phyloP scores from a whole-genome alignment of 2,329 filamentous ascomycete genomes.

The Fusarium sp. region DNA sequence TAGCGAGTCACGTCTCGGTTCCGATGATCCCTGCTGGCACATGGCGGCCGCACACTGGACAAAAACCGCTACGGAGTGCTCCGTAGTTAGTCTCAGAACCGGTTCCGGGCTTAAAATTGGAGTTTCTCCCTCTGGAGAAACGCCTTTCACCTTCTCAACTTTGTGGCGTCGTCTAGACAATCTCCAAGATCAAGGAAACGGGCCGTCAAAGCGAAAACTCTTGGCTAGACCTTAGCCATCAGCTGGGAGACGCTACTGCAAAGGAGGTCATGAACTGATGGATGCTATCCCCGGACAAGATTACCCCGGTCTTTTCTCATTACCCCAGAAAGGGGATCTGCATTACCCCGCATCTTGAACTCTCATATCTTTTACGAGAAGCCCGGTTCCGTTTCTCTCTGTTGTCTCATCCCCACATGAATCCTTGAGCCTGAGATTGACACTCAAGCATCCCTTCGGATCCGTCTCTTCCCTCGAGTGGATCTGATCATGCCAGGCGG shows the following conservation, averaged over 20 bases:
- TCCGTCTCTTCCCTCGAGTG: background rate
- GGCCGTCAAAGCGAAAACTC: background rate
- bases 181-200: background rate
- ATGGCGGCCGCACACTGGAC: background rate
- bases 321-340: slow-evolving; percentile 34
- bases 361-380: background rate
- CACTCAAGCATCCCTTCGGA: background rate
- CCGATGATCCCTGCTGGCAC: slow-evolving; percentile 25
- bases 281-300: background rate
- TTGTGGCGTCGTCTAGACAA: slow-evolving; percentile 10
- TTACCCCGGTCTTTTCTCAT: background rate
- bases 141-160: background rate
- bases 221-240: background rate
- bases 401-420: slow-evolving; percentile 1
- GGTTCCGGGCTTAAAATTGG: slow-evolving; percentile 9
- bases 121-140: background rate
- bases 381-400: slow-evolving; percentile 3
- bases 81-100: background rate
- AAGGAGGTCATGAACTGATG: background rate
- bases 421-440: slow-evolving; percentile 1
- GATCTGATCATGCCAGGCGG: slow-evolving; percentile 26
- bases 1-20: slow-evolving; percentile 24
- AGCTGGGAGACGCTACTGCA: slow-evolving; percentile 2
- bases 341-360: slow-evolving; percentile 34
- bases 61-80: background rate